These are phyloP conservation scores for Castanea mollissima DNA, from an alignment of 306 rosid genomes.

Conservation along the genomic window DNA sequence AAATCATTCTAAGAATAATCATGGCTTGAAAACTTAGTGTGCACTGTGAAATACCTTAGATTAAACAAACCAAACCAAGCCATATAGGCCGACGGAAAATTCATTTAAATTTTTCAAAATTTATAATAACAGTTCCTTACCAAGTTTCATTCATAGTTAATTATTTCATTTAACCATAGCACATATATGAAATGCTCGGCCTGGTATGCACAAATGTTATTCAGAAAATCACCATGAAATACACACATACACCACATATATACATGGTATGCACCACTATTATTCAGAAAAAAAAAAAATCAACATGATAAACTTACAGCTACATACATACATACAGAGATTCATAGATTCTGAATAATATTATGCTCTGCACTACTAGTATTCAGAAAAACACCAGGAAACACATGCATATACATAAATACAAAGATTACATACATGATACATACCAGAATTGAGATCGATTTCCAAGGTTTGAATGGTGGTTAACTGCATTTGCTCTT, in stretches of 20 bases:
- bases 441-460: conserved; percentile 61
- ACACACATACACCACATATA: too few species aligned
- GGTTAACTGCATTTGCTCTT: conserved; percentile 69
- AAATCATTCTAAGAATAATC: neutral
- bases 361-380: too few species aligned
- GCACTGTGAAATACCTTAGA: neutral
- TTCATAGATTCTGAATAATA: too few species aligned
- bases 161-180: too few species aligned
- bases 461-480: conserved; percentile 57
- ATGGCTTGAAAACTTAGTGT: neutral
- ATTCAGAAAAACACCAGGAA: neutral
- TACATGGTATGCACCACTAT: neutral
- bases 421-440: neutral
- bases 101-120: neutral
- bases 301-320: neutral
- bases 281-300: neutral
- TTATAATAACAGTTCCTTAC: neutral
- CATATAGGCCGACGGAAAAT: neutral
- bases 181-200: too few species aligned
- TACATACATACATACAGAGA: neutral
- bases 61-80: neutral
- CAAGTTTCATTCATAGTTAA: neutral
- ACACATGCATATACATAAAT: neutral
- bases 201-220: too few species aligned
- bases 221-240: neutral